Evolutionary conservation across 2,329 filamentous ascomycete genomes (phyloP).

Genomic region (Colletotrichum melonis): DNA sequence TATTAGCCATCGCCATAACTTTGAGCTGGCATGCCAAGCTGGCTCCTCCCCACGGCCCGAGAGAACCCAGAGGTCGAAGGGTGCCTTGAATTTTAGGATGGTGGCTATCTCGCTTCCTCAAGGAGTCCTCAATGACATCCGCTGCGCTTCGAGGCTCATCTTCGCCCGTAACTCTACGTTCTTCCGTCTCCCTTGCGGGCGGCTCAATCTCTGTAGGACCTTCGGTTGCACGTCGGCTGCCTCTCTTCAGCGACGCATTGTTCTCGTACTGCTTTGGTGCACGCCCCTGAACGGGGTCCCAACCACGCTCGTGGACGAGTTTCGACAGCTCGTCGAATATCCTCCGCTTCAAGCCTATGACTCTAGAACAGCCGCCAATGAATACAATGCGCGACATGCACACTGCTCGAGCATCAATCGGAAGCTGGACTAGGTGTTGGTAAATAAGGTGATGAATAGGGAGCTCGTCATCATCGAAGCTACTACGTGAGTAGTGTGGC

Average conservation of each 20-base stretch:
- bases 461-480: conserved; percentile 88
- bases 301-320: conserved; percentile 76
- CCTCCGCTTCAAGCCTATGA: conserved; percentile 83
- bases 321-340: conserved; percentile 79
- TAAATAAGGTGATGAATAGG: conserved; percentile 83
- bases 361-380: conserved; percentile 81
- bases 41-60: conserved; percentile 81
- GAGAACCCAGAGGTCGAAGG: conserved; percentile 73
- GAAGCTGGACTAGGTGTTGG: conserved; percentile 77
- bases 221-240: conserved; percentile 38
- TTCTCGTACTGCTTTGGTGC: conserved; percentile 66
- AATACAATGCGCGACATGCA: conserved; percentile 94
- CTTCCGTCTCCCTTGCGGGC: conserved; percentile 17
- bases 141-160: conserved; percentile 53
- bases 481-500: conserved; percentile 57
- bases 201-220: conserved; percentile 35
- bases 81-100: conserved; percentile 61
- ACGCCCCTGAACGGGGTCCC: conserved; percentile 81
- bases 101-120: conserved; percentile 47
- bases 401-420: conserved; percentile 82
- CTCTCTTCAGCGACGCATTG: conserved; percentile 56
- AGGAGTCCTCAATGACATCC: conserved; percentile 69
- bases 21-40: conserved; percentile 77
- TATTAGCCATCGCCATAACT: conserved; percentile 73
- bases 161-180: conserved; percentile 44